Base-by-base conservation (phyloP, 192 early-diverging fungal genomes). In the Coemansia sp. region DNA sequence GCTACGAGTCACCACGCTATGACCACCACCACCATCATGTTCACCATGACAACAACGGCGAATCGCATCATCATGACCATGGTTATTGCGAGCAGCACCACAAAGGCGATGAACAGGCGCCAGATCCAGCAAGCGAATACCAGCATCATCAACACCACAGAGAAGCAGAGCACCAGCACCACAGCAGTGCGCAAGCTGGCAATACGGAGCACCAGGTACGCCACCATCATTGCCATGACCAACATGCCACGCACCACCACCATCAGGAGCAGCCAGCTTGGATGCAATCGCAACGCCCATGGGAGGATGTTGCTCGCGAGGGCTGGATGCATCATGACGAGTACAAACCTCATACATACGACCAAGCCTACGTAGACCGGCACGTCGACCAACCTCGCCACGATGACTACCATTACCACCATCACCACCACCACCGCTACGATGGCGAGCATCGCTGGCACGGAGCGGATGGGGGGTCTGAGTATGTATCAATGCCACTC, bases 261-360 rank as follows among this genome's bases (percentile, higher is more conserved):
- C 60, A 20, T 18, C 56, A 58, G 11, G 67, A 73, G 13, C 50
- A 50, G 7, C 69, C 75, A 43, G 61, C 50, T 23, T 82, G 79
- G 79, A 82, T 82, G 71, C 62, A 70, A n/a, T 82, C 79, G 24
- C 74, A 76, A 65, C 70, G 86, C 26, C 82, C 84, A 23, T 87
- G 84, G 84, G 86, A 87, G 59, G 79, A 77, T 53, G 68, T 87
- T 13, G 86, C 84, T 18, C 66, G 84, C 53, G 84, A 87, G 40
- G 79, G 84, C 0, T 82, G 74, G 65, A 63, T 73, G 33, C 82
- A 85, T 26, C 74, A 78, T n/a, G 75, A 69, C n/a, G 79, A 82
- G n/a, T 70, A 68, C 31, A 70, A 81, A 35, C 83, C 74, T 16
- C 69, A 70, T 42, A 35, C 60, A 2, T 85, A 85, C 50, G 84